Percentiles rank a stretch among this genome's conserved stretches.
These are phyloP conservation scores for Cercospora citrullina DNA, from an alignment of 2,329 filamentous ascomycete genomes.

Conservation along the genomic window DNA sequence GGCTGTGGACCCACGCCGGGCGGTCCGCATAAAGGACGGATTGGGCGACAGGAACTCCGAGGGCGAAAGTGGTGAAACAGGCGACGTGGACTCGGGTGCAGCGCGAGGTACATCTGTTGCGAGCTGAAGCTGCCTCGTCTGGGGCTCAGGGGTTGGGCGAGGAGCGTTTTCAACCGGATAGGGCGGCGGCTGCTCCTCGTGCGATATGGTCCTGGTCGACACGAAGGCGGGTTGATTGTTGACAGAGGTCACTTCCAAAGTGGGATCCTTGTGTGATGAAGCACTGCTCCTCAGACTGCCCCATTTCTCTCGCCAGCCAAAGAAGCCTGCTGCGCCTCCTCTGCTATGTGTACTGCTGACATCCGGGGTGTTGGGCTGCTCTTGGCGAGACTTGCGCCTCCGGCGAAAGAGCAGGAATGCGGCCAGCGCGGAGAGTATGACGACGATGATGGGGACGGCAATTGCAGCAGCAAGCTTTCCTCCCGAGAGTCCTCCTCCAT, in stretches of 20 bases:
- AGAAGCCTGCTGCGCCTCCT: conserved; percentile 4
- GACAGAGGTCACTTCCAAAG: conserved; percentile 13
- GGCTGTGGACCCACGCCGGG: conserved; percentile 7
- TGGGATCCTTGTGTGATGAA: conserved; percentile 10
- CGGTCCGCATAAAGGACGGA: not conserved
- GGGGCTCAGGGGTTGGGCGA: not conserved
- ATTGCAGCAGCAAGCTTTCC: conserved; percentile 31
- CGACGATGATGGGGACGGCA: conserved; percentile 26
- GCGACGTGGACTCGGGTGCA: not conserved
- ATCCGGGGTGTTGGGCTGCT: conserved; percentile 1
- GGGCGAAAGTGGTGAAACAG: not conserved
- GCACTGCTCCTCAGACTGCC: conserved; percentile 22
- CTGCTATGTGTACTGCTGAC: conserved; percentile 5
- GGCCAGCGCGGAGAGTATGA: conserved; percentile 15
- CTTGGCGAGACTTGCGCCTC: conserved; percentile 10
- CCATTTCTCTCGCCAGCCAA: conserved; percentile 23
- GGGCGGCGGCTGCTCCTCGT: conserved; percentile 3
- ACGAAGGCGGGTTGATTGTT: conserved; percentile 27
- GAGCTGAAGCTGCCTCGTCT: not conserved
- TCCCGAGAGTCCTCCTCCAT: conserved; percentile 21
- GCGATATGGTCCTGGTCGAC: conserved; percentile 18
- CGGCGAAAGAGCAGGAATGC: conserved; percentile 28
- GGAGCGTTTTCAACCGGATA: not conserved
- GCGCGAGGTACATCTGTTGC: not conserved
- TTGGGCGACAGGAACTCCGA: not conserved